Percentiles rank a stretch among this genome's conserved stretches.
These are phyloP conservation scores for Magnusiomyces magnusii DNA, from an alignment of 1,139 yeast genomes.

Conservation along the genomic window DNA sequence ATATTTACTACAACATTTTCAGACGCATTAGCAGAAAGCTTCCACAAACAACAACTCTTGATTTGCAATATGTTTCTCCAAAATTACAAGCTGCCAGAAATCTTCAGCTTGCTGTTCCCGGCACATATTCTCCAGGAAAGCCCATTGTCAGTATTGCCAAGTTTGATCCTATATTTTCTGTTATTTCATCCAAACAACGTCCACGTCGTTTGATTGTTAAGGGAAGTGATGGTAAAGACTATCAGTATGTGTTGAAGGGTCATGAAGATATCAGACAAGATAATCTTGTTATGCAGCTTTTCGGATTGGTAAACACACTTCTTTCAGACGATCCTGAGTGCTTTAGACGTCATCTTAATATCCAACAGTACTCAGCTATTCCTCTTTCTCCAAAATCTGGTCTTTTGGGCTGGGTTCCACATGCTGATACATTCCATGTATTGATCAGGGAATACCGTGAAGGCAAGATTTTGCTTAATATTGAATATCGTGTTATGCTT, in stretches of 20 bases:
- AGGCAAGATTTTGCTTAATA: constrained; percentile 78
- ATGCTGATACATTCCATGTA: constrained; percentile 93
- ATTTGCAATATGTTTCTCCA: constrained; percentile 90
- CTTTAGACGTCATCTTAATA: constrained; percentile 89
- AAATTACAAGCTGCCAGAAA: constrained; percentile 70
- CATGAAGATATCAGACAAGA: constrained; percentile 99
- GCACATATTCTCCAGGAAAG: constrained; percentile 82
- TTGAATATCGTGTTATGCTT: constrained; percentile 91
- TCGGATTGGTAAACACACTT: constrained; percentile 89
- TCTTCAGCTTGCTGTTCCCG: constrained; percentile 87
- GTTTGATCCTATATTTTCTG: constrained; percentile 78
- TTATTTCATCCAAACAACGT: constrained; percentile 93
- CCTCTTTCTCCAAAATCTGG: constrained; percentile 98
- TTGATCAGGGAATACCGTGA: constrained; percentile 90
- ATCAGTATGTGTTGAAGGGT: constrained; percentile 77
- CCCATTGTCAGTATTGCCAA: constrained; percentile 63
- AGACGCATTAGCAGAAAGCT: constrained; percentile 83
- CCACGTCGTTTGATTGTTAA: constrained; percentile 74
- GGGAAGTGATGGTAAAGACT: constrained; percentile 90
- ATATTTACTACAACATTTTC: constrained; percentile 87
- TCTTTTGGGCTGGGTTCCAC: constrained; percentile 92
- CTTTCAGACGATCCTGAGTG: constrained; percentile 89
- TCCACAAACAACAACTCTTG: constrained; percentile 80
- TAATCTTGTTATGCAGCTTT: constrained; percentile 94
- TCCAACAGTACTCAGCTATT: constrained; percentile 85